Evolutionary conservation across 2,329 filamentous ascomycete genomes (phyloP).

Genomic region (Hypoxylon sp.): DNA sequence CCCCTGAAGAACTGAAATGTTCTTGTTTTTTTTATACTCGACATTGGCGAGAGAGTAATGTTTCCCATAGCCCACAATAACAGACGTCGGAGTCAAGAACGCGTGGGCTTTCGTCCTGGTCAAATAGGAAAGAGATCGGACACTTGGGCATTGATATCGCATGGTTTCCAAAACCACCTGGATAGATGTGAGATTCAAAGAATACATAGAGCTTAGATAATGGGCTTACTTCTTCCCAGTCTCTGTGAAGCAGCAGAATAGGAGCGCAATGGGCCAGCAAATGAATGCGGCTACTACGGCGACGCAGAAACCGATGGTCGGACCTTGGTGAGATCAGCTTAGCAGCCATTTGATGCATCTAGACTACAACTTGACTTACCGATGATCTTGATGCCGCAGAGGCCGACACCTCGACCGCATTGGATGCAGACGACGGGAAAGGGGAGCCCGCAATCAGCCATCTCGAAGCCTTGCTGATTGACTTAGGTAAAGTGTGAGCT

Average conservation of each 20-base stretch:
- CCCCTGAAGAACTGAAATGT: neutral
- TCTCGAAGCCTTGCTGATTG: constrained; percentile 16
- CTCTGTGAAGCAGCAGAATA: constrained; percentile 48
- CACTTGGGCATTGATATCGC: constrained; percentile 46
- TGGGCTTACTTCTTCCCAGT: constrained; percentile 46
- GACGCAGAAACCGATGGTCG: constrained; percentile 47
- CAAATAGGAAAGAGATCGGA: constrained; percentile 47
- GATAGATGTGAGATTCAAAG: constrained; percentile 1
- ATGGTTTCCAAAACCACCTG: constrained; percentile 49
- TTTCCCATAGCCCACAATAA: neutral
- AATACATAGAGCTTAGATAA: neutral
- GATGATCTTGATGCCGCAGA: constrained; percentile 47
- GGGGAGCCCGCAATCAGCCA: constrained; percentile 45
- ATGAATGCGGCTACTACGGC: constrained; percentile 43
- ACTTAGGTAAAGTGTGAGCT: neutral
- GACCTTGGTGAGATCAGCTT: constrained; percentile 31
- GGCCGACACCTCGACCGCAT: constrained; percentile 46
- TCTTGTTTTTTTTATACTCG: neutral
- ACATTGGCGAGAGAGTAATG: neutral
- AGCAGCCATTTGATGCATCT: neutral
- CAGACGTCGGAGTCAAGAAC: neutral
- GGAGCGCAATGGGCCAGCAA: constrained; percentile 47
- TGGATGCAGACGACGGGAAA: constrained; percentile 48
- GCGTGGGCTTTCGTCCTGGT: constrained; percentile 15
- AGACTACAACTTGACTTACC: constrained; percentile 29